phyloP scores from a whole-genome alignment of 139 green algal species.

The Picochlorum sp. region DNA sequence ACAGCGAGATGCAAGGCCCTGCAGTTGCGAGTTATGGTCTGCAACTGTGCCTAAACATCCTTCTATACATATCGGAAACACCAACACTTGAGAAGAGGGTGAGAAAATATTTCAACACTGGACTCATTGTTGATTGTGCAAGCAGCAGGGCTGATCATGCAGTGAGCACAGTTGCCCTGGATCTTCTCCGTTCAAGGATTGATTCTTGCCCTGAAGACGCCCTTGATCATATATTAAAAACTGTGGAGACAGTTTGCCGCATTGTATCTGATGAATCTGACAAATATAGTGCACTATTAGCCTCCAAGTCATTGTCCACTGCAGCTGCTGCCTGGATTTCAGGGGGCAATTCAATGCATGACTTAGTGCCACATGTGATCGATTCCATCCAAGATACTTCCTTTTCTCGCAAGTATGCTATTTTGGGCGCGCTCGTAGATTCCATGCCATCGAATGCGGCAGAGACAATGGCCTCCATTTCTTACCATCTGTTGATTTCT shows the following conservation, averaged over 20 bases:
- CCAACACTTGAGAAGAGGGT: background rate
- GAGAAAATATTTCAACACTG: slow-evolving; percentile 27
- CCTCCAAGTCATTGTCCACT: slow-evolving; percentile 20
- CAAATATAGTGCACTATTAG: slow-evolving; percentile 34
- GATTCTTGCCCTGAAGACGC: slow-evolving; percentile 26
- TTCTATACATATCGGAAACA: background rate
- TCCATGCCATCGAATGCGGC: background rate
- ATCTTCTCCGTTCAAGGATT: slow-evolving; percentile 46
- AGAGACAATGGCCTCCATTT: background rate
- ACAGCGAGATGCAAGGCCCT: background rate
- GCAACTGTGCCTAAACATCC: background rate
- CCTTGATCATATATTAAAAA: slow-evolving; percentile 51
- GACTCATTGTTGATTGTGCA: slow-evolving; percentile 47
- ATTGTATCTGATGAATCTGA: slow-evolving; percentile 39
- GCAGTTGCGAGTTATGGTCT: background rate
- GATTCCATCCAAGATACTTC: slow-evolving; percentile 1
- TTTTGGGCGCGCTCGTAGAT: background rate
- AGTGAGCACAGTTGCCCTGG: slow-evolving; percentile 55
- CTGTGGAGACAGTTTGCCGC: slow-evolving; percentile 42
- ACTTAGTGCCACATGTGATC: slow-evolving; percentile 16
- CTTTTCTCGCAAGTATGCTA: background rate
- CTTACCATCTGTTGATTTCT: slow-evolving; percentile 4
- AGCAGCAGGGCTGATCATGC: slow-evolving; percentile 42
- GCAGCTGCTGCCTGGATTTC: slow-evolving; percentile 27
- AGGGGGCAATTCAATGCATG: slow-evolving; percentile 8